phyloP scores from a whole-genome alignment of 2,329 filamentous ascomycete genomes.

The Diaporthe capsici region DNA sequence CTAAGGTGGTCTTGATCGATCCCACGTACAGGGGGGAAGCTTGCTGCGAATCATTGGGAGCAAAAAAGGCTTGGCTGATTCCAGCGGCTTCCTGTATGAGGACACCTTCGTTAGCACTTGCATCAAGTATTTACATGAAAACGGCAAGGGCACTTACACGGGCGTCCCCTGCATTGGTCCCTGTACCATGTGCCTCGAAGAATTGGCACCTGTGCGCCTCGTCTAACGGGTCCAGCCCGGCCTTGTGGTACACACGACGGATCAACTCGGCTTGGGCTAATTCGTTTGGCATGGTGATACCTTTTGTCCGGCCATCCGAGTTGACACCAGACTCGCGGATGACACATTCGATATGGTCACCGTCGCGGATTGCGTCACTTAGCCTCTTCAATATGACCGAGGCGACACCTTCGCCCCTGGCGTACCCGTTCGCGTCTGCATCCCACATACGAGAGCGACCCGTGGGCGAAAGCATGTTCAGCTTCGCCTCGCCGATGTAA shows the following conservation, averaged over 20 bases:
- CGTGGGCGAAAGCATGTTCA: slow-evolving; percentile 55
- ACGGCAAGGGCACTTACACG: no score
- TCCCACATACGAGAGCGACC: slow-evolving; percentile 60
- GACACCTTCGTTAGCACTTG: no score
- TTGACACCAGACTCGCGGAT: slow-evolving; percentile 59
- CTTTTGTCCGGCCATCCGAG: slow-evolving; percentile 59
- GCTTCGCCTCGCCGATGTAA: slow-evolving; percentile 52
- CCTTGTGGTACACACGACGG: slow-evolving; percentile 51
- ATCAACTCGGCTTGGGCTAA: slow-evolving; percentile 57
- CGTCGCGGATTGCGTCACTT: slow-evolving; percentile 60
- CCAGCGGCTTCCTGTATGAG: no score
- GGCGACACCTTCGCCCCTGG: slow-evolving; percentile 64
- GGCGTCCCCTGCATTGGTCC: slow-evolving; percentile 44
- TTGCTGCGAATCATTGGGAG: no score
- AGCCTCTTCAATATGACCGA: slow-evolving; percentile 62
- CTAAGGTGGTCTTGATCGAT: slow-evolving; percentile 48
- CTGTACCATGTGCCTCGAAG: slow-evolving; percentile 60
- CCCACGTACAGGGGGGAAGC: slow-evolving; percentile 46
- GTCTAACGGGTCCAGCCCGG: slow-evolving; percentile 52
- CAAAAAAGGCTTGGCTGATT: no score
- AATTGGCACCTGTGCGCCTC: slow-evolving; percentile 52
- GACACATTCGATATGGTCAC: slow-evolving; percentile 55
- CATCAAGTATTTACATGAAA: no score
- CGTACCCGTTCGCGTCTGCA: slow-evolving; percentile 63
- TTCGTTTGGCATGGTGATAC: slow-evolving; percentile 53